phyloP scores from a whole-genome alignment of 2,329 filamentous ascomycete species.

The Pyricularia grisea region DNA sequence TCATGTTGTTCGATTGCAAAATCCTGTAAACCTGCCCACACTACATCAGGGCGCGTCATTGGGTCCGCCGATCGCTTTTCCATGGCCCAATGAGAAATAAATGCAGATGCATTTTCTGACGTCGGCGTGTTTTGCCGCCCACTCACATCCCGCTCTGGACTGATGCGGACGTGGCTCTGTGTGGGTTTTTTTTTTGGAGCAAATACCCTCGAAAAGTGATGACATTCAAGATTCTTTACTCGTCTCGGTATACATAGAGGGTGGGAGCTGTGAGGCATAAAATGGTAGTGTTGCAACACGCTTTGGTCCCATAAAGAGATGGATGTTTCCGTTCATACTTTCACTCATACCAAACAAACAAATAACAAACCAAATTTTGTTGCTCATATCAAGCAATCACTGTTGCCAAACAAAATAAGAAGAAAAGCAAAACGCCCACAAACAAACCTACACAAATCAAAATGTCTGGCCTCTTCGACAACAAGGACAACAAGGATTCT shows the following conservation, averaged over 20 bases:
- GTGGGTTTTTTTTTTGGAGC: neutral
- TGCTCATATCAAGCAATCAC: neutral
- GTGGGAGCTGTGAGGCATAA: neutral
- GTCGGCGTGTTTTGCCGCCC: neutral
- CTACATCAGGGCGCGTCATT: neutral
- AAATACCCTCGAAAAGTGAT: neutral
- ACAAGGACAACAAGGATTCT: constrained; percentile 1
- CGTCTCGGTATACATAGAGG: neutral
- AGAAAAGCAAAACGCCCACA: neutral
- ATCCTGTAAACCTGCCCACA: neutral
- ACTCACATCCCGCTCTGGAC: neutral
- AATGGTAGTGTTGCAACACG: neutral
- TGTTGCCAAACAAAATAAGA: neutral
- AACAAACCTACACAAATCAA: neutral
- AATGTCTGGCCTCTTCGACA: constrained; percentile 4
- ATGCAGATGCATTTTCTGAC: neutral
- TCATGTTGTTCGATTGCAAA: neutral
- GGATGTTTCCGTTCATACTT: too few relatives aligned
- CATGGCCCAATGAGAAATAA: neutral
- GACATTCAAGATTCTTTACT: neutral
- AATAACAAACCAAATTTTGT: neutral
- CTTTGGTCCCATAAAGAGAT: too few relatives aligned
- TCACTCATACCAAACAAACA: too few relatives aligned
- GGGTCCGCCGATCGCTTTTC: neutral
- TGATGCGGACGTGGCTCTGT: too few relatives aligned